Conservation (phyloP, 1,284 basidiomycete species). For the Fomitopsis betulina region DNA sequence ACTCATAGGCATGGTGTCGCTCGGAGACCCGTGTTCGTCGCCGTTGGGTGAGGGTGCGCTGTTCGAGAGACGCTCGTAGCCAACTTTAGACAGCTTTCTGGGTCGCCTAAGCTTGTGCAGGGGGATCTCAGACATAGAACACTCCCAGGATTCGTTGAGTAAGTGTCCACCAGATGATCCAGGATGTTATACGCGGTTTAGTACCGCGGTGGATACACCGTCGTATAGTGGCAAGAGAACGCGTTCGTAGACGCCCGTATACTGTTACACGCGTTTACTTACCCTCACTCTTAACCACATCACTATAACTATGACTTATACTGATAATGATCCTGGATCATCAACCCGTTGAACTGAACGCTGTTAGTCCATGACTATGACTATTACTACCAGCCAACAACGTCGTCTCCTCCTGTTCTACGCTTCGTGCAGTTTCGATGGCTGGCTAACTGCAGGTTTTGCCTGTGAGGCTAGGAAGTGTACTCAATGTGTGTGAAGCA, state of each 20-base stretch:
- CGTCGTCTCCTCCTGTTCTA: no score
- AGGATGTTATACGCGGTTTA: neutral
- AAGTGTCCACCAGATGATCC: neutral
- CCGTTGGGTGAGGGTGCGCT: conserved; percentile 29
- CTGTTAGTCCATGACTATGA: no score
- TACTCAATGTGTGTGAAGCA: no score
- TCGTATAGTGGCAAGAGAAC: neutral
- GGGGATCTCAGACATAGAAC: conserved; percentile 66
- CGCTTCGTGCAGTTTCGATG: no score
- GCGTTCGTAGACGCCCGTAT: neutral
- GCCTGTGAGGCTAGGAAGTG: no score
- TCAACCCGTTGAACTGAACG: no score
- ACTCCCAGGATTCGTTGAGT: neutral
- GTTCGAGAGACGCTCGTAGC: conserved; percentile 40
- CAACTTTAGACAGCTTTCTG: conserved; percentile 36
- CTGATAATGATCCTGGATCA: no score
- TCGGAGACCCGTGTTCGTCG: conserved; percentile 20
- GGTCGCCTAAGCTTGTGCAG: conserved; percentile 53
- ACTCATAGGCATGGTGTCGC: conserved; percentile 20
- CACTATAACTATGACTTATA: no score
- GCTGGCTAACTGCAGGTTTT: no score
- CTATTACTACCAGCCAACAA: no score
- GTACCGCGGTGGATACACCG: neutral
- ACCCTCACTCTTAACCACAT: no score
- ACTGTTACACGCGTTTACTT: neutral